These are phyloP conservation scores for Madurella fahalii DNA, from an alignment of 2,329 filamentous ascomycete species.

Conservation along the genomic window DNA sequence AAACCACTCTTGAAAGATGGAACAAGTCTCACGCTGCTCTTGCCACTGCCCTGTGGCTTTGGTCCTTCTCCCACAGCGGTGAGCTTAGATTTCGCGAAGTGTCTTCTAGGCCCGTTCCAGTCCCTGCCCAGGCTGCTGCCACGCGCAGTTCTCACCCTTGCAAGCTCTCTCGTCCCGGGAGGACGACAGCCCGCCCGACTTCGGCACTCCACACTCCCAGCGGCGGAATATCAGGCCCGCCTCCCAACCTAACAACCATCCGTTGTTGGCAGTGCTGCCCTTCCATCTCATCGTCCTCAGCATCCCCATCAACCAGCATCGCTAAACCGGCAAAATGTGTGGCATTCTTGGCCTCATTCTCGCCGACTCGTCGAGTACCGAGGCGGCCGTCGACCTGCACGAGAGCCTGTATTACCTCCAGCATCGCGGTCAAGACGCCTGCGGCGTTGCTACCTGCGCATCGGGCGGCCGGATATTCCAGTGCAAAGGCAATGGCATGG, in stretches of 20 bases:
- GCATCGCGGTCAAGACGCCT: conserved; percentile 80
- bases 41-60: conserved; percentile 5
- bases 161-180: background rate
- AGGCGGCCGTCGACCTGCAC: conserved; percentile 62
- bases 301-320: background rate
- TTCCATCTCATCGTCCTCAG: background rate
- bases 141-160: background rate
- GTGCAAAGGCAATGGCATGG: conserved; percentile 88
- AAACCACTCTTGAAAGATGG: conserved; percentile 16
- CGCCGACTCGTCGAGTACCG: conserved; percentile 38
- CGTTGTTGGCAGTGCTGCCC: background rate
- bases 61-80: conserved; percentile 12
- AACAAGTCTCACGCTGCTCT: background rate
- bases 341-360: conserved; percentile 60
- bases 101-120: background rate
- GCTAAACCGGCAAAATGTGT: conserved; percentile 45
- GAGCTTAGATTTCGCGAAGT: background rate
- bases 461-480: conserved; percentile 77
- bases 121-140: background rate
- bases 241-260: background rate
- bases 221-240: background rate
- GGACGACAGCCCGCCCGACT: background rate
- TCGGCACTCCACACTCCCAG: background rate
- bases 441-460: conserved; percentile 72
- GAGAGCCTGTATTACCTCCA: conserved; percentile 68